A percentile compares a stretch with the other conserved stretches of the same genome.
Evolutionary conservation across 148 eudicot species (phyloP).

Genomic region (Bassia scoparia): DNA sequence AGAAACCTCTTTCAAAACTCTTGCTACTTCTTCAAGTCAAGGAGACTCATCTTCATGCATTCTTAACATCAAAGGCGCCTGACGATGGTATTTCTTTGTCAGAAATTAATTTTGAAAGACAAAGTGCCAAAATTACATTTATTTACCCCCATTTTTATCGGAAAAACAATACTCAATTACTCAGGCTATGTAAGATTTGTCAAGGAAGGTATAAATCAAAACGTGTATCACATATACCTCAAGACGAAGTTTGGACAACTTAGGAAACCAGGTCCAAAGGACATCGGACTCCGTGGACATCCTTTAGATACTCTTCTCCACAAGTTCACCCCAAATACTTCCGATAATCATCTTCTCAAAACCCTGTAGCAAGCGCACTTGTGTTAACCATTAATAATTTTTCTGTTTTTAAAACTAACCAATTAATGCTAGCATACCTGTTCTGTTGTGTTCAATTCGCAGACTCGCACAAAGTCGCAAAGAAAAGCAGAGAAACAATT

Average conservation of each 20-base stretch:
- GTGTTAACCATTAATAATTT: background rate
- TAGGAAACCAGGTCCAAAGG: constrained; percentile 56
- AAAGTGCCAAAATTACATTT: no score
- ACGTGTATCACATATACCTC: constrained; percentile 46
- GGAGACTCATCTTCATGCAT: constrained; percentile 83
- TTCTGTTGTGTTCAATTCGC: no score
- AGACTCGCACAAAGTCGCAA: no score
- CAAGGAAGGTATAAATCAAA: background rate
- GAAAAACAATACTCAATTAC: no score
- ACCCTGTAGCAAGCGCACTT: constrained; percentile 46
- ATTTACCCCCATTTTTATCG: no score
- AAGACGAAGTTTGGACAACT: constrained; percentile 46
- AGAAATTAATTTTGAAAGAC: background rate
- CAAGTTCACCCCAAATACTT: constrained; percentile 92
- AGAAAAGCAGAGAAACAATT: no score
- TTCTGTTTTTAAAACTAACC: no score
- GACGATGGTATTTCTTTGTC: constrained; percentile 18
- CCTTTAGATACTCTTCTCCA: constrained; percentile 67
- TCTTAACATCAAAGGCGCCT: constrained; percentile 60
- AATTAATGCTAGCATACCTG: no score
- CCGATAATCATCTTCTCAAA: constrained; percentile 98
- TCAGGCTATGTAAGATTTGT: background rate
- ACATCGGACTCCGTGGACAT: constrained; percentile 72
- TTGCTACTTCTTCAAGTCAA: constrained; percentile 63
- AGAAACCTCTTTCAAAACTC: constrained; percentile 56